These are phyloP conservation scores for Fusarium xylarioides DNA, from an alignment of 2,329 filamentous ascomycete genomes.

Conservation along the genomic window DNA sequence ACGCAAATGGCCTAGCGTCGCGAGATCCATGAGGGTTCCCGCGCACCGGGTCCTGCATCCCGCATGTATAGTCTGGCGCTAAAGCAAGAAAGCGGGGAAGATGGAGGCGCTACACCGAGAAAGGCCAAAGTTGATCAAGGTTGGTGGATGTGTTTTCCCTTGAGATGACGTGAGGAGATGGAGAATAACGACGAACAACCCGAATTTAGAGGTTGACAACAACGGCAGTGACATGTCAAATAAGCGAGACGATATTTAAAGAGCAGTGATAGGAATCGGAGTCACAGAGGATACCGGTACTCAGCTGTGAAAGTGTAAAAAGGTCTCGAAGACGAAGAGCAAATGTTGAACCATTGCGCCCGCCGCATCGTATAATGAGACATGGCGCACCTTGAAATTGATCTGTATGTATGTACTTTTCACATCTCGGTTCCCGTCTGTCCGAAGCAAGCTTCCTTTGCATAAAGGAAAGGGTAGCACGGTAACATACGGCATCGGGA, in stretches of 20 bases:
- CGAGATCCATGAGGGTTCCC: slow-evolving; percentile 31
- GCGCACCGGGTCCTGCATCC: slow-evolving; percentile 40
- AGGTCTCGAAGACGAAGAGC: background rate
- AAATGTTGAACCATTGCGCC: background rate
- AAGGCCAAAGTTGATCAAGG: slow-evolving; percentile 19
- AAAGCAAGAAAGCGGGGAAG: slow-evolving; percentile 4
- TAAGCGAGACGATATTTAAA: background rate
- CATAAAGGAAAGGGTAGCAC: background rate
- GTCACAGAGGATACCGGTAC: background rate
- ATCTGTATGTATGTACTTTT: background rate
- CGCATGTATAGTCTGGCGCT: slow-evolving; percentile 27
- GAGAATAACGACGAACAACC: background rate
- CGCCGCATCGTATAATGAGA: slow-evolving; percentile 16
- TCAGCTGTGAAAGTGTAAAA: background rate
- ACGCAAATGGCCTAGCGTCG: slow-evolving; percentile 17
- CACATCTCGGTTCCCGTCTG: slow-evolving; percentile 8
- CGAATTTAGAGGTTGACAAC: background rate
- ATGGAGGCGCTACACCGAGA: background rate
- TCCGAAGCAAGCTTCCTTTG: background rate
- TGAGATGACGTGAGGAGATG: slow-evolving; percentile 27
- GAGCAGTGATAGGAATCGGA: background rate
- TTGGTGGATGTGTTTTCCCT: background rate
- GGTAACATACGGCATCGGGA: background rate
- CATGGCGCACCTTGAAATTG: slow-evolving; percentile 20
- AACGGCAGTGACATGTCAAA: background rate